Evolutionary conservation across 805 yeast species (phyloP).

Genomic region (Tetrapisispora pingtungensis): DNA sequence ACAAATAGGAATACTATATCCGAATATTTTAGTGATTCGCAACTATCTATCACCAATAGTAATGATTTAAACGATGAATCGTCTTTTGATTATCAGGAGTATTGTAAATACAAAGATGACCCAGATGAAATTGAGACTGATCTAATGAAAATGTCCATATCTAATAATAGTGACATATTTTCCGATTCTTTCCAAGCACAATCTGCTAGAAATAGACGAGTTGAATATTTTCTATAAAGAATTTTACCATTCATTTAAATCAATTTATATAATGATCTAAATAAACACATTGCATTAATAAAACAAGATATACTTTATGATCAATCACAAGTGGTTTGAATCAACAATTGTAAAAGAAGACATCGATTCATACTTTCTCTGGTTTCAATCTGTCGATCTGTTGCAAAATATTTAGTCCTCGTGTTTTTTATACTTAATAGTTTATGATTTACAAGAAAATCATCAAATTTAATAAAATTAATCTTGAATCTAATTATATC

Average conservation of each 20-base stretch:
- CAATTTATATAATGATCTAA: no score
- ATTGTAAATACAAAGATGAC: neutral
- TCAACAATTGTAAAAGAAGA: no score
- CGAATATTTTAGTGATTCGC: conserved; percentile 15
- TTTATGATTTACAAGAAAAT: no score
- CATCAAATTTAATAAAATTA: no score
- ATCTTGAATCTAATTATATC: no score
- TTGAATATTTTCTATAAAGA: conserved; percentile 26
- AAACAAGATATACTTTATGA: no score
- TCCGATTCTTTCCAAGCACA: conserved; percentile 29
- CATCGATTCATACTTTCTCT: no score
- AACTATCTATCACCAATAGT: neutral
- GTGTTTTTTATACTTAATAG: no score
- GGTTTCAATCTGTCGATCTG: no score
- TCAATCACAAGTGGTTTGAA: no score
- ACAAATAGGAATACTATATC: conserved; percentile 11
- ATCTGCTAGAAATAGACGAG: conserved; percentile 25
- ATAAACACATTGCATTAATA: neutral
- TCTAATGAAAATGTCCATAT: neutral
- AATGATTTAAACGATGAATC: conserved; percentile 1
- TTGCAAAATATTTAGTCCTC: no score
- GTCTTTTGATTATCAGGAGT: neutral
- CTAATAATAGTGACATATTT: conserved; percentile 11
- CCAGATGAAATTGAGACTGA: conserved; percentile 1
- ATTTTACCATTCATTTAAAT: neutral